Evolutionary conservation across 108 stramenopile species (phyloP), one percentile per base, ranked within the genome.

Genomic region (Nitzschia sp.): DNA sequence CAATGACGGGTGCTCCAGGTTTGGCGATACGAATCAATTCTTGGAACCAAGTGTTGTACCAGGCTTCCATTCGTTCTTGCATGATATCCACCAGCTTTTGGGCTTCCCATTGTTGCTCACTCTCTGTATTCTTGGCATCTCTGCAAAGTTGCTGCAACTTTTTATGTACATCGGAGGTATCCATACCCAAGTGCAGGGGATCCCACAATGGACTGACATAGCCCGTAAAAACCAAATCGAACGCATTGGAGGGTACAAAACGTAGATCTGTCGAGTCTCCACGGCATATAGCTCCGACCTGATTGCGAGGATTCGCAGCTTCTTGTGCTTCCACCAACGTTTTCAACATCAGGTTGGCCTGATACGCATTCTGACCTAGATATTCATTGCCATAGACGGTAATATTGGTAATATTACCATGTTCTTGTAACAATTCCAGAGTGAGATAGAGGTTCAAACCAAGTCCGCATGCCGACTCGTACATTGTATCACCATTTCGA

Each of bases 11-110:
- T 26, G 74, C 75, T 14, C 80, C 80, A 24, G 65, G 64, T 54
- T 77, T 81, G 69, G 81, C 77, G 43, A 83, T 79, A 0, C 81
- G 81, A 41, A 83, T 63, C 81, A 83, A 65, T 53, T 83, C 56
- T 26, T 6, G 20, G 0, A 76, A 61, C 81, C 81, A 83, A 22
- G 1, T 29, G 0, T 39, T 41, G 26, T 46, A 76, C 73, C 73
- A 83, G 10, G 67, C 61, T 17, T 75, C 72, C 65, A 79, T 74
- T 21, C 22, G 26, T 20, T 19, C 11, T 74, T 81, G 80, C 42
- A 43, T 70, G 17, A 38, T 54, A 37, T 41, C 10, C 14, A 51
- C 8, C 40, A 79, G 37, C 38, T 55, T 53, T 42, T 65, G 17
- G 1, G 24, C 42, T 8, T 70, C 1, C 37, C 57, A 70, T 39